These are phyloP conservation scores for Hypocreales sp. DNA, from an alignment of 2,329 filamentous ascomycete species.

Conservation along the genomic window DNA sequence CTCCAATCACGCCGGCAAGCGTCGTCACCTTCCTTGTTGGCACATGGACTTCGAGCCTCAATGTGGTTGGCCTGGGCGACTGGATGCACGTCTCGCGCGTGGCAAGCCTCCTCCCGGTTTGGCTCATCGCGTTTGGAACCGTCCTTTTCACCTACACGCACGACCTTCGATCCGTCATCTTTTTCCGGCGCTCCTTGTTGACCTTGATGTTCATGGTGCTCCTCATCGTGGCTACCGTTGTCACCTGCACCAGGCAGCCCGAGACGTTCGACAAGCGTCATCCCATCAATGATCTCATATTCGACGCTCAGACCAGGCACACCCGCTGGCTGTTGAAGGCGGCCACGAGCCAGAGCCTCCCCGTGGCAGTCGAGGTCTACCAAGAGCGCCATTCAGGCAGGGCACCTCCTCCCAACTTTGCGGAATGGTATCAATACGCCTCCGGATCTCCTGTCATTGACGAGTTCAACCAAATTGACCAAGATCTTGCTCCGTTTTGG, in stretches of 20 bases:
- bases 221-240: constrained; percentile 20
- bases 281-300: constrained; percentile 33
- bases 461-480: constrained; percentile 65
- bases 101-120: constrained; percentile 21
- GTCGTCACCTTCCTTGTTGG: constrained; percentile 28
- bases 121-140: constrained; percentile 24
- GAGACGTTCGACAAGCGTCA: constrained; percentile 20
- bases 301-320: constrained; percentile 27
- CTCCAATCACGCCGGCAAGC: constrained; percentile 24
- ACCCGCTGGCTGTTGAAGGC: constrained; percentile 34
- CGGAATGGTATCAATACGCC: constrained; percentile 72
- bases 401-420: constrained; percentile 65
- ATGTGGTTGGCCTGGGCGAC: constrained; percentile 22
- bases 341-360: constrained; percentile 28
- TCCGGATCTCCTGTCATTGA: constrained; percentile 61
- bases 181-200: constrained; percentile 24
- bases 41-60: constrained; percentile 17
- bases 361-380: constrained; percentile 31
- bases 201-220: constrained; percentile 21
- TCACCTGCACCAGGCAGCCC: constrained; percentile 14
- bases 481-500: constrained; percentile 66
- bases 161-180: constrained; percentile 25
- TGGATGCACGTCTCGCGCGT: constrained; percentile 26
- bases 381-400: constrained; percentile 42
- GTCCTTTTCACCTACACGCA: constrained; percentile 26